phyloP scores from a whole-genome alignment of 2,329 filamentous ascomycete genomes.

The Trichoderma harzianum region DNA sequence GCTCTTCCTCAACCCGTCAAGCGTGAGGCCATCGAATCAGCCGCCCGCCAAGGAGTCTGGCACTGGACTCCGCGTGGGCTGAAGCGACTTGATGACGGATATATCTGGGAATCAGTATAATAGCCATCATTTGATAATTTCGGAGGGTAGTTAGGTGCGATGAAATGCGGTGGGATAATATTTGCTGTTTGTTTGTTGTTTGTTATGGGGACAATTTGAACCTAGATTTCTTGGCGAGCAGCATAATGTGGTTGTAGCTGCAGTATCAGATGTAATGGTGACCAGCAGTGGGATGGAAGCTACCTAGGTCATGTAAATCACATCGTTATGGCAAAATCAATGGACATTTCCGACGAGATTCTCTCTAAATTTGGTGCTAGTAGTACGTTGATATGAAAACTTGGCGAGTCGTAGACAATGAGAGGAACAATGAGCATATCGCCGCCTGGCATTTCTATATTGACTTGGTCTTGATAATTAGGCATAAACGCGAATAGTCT shows the following conservation, averaged over 20 bases:
- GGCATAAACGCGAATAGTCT: neutral
- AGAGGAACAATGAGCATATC: neutral
- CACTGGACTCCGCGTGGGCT: constrained; percentile 34
- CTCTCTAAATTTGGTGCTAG: no score
- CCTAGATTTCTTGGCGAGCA: constrained; percentile 34
- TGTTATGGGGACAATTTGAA: constrained; percentile 32
- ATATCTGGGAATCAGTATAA: constrained; percentile 31
- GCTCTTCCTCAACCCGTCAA: constrained; percentile 28
- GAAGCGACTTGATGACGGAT: constrained; percentile 32
- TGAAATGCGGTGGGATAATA: constrained; percentile 28
- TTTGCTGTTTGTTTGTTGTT: constrained; percentile 28
- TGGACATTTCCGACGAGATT: neutral
- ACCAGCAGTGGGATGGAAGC: constrained; percentile 25
- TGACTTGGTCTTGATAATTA: neutral
- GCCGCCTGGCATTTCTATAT: neutral
- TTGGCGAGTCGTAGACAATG: no score
- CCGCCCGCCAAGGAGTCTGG: constrained; percentile 34
- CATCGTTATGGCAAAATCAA: constrained; percentile 15
- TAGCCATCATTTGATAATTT: constrained; percentile 22
- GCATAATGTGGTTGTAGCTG: constrained; percentile 31
- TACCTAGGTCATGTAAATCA: constrained; percentile 11
- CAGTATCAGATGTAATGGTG: constrained; percentile 30
- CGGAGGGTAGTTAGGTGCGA: constrained; percentile 24
- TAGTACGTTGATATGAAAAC: neutral
- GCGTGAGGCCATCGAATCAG: constrained; percentile 32